These are phyloP conservation scores for Sporothrix luriei DNA, from an alignment of 2,329 filamentous ascomycete genomes.

Conservation along the genomic window DNA sequence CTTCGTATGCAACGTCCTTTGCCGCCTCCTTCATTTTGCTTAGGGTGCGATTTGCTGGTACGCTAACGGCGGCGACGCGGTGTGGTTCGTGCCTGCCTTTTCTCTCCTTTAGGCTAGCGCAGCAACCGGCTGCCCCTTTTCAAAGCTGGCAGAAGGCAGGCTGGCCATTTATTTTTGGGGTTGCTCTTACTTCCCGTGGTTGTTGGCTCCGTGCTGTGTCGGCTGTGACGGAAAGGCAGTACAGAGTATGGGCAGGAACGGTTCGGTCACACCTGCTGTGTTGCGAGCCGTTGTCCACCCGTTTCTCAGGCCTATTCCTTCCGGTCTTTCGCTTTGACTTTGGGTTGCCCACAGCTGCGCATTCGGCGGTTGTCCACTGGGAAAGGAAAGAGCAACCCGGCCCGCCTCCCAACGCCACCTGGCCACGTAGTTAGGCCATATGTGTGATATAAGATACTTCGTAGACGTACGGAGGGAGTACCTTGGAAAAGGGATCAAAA, in stretches of 20 bases:
- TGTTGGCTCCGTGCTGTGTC: constrained; percentile 1
- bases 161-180: constrained; percentile 21
- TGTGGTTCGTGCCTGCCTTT: constrained; percentile 26
- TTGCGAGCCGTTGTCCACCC: not conserved
- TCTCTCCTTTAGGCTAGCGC: constrained; percentile 12
- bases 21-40: constrained; percentile 1
- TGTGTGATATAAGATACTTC: not conserved
- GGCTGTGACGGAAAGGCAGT: not conserved
- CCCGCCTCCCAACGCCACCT: not conserved
- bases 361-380: not conserved
- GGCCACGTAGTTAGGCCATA: not conserved
- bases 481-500: not conserved
- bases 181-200: not conserved
- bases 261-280: constrained; percentile 11
- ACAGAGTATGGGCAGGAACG: not conserved
- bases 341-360: not conserved
- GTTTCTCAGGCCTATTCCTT: not conserved
- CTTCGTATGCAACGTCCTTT: constrained; percentile 5
- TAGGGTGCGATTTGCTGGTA: constrained; percentile 9
- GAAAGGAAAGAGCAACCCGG: not conserved
- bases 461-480: no score
- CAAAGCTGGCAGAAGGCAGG: not conserved
- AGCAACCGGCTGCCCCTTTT: constrained; percentile 1
- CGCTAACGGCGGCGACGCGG: constrained; percentile 21
- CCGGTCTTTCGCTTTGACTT: not conserved